Evolutionary conservation across 345 rosid species (phyloP), one percentile per base, ranked within the genome.

Genomic region (Passiflora organensis): DNA sequence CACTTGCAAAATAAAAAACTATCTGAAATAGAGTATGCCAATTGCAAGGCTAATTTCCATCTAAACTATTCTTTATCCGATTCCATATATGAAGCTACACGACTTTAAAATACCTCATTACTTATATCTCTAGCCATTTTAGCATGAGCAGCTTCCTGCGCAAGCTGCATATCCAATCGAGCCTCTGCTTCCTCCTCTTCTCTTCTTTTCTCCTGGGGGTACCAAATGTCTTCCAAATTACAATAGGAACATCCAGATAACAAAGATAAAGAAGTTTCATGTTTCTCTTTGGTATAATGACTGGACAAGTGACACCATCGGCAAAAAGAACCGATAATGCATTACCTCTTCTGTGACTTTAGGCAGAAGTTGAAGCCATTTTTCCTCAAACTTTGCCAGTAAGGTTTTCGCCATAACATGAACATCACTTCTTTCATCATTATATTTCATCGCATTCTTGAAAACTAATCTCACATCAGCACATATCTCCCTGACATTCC

Each of bases 391-490:
- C 68, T 80, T 93, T 51, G 48, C 85, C 59, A 86, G 77, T 81
- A 93, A 66, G 20, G 84, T 86, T 76, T 80, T 83, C 23, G 99
- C 97, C 99, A 89, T 93, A 18, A 75, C 65, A 71, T 86, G 81
- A 53, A 84, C 96, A 54, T 82, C 82, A 65, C 82, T 83, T 55
- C 66, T 62, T 58, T 86, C 87, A 51, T 77, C 87, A 57, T 86
- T 89, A 69, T 93, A 93, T 32, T 84, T 82, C 95, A 89, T 93
- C 24, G 99, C 99, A 61, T 93, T 93, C 76, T 81, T 80, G 63
- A 93, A 89, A 52, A 89, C 84, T 55, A 89, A 66, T 43, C 87
- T 82, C 80, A 86, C 86, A 70, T 93, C 95, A 23, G 87, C 80
- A 72, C 76, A 80, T 55, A 89, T 79, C 64, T 85, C 95, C 70